Conservation (phyloP, 352 stramenopile genomes). For the Pythium brachiatum region DNA sequence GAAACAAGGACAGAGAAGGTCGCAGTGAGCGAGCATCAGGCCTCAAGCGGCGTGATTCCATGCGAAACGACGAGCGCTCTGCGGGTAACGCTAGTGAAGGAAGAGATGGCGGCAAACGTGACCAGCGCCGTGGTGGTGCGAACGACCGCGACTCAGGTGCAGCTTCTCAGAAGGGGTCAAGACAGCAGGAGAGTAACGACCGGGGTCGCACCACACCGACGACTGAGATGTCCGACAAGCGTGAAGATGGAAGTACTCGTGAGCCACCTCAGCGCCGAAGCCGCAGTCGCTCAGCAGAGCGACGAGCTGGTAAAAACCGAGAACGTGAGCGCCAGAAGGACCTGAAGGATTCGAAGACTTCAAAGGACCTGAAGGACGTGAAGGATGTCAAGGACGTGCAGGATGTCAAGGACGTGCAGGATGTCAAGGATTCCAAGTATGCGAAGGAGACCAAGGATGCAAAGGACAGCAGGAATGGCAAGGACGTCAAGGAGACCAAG, state of each 20-base stretch:
- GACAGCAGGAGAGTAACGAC: slow-evolving; percentile 7
- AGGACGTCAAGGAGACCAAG: neutral
- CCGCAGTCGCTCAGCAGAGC: slow-evolving; percentile 25
- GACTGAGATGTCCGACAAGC: slow-evolving; percentile 13
- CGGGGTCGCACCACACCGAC: slow-evolving; percentile 10
- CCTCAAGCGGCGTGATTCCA: slow-evolving; percentile 24
- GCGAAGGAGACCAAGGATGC: neutral
- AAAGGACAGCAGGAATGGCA: neutral
- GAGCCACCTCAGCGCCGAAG: slow-evolving; percentile 15
- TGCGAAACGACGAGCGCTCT: slow-evolving; percentile 11
- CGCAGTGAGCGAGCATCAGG: neutral
- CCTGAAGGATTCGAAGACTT: slow-evolving; percentile 3
- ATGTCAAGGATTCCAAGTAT: neutral
- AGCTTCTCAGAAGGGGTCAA: slow-evolving; percentile 6
- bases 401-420: neutral
- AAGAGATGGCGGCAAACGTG: slow-evolving; percentile 19
- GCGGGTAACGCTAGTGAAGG: neutral
- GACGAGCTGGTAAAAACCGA: slow-evolving; percentile 3
- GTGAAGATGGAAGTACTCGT: slow-evolving; percentile 11
- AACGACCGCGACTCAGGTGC: slow-evolving; percentile 19
- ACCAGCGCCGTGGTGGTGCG: slow-evolving; percentile 10
- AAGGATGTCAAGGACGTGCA: neutral
- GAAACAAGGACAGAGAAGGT: slow-evolving; percentile 12
- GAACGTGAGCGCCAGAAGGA: slow-evolving; percentile 16
- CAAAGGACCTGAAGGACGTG: neutral